Evolutionary conservation across 331 rosid species (phyloP).

Genomic region (Cydonia oblonga): DNA sequence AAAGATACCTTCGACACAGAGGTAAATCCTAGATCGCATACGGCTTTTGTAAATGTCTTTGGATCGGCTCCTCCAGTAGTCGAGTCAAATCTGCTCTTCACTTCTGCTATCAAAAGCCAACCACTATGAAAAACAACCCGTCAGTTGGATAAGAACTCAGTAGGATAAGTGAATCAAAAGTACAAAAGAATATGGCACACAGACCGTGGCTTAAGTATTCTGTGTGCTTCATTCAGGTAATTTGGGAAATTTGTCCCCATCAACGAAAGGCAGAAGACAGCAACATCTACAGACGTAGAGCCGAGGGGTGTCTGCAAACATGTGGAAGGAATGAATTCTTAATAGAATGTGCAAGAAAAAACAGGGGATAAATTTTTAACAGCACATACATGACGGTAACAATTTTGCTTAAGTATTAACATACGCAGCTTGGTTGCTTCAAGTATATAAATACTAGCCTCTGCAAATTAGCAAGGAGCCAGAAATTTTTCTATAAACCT

Average conservation of each 20-base stretch:
- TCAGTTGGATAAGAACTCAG: neutral
- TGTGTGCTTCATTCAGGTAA: constrained; percentile 63
- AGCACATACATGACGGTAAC: neutral
- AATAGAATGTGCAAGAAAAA: neutral
- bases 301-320: constrained; percentile 57
- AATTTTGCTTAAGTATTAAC: neutral
- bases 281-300: constrained; percentile 56
- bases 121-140: constrained; percentile 36
- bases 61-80: constrained; percentile 88
- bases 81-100: constrained; percentile 87
- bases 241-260: constrained; percentile 76
- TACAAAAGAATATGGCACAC: neutral
- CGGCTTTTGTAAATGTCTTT: constrained; percentile 47
- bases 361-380: neutral
- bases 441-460: neutral
- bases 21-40: constrained; percentile 62
- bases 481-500: neutral
- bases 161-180: neutral
- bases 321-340: neutral
- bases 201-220: constrained; percentile 78
- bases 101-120: constrained; percentile 95
- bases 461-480: neutral
- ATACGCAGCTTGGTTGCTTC: neutral
- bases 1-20: constrained; percentile 40
- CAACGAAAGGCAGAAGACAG: constrained; percentile 81